These are phyloP conservation scores for Akanthomyces lecanii DNA, from an alignment of 2,329 filamentous ascomycete species.

Conservation along the genomic window DNA sequence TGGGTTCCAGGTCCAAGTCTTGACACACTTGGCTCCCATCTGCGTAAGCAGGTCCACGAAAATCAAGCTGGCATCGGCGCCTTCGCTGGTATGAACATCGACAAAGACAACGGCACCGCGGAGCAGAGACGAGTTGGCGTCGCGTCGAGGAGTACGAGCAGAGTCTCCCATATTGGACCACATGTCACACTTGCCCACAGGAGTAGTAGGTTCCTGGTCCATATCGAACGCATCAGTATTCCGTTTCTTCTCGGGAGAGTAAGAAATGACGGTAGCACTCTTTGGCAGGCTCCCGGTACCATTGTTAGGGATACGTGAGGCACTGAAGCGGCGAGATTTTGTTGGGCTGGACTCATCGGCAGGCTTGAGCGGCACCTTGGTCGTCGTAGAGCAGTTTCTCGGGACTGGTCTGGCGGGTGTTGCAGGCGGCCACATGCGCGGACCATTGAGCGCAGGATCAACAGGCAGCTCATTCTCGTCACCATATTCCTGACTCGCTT, in stretches of 20 bases:
- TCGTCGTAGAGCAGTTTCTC: constrained; percentile 57
- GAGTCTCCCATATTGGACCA: constrained; percentile 56
- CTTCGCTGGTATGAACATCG: constrained; percentile 78
- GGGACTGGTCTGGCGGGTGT: constrained; percentile 54
- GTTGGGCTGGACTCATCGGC: constrained; percentile 52
- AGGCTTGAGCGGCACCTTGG: constrained; percentile 70
- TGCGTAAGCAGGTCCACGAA: constrained; percentile 74
- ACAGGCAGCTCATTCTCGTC: constrained; percentile 61
- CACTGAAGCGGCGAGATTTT: constrained; percentile 49
- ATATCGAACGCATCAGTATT: constrained; percentile 18
- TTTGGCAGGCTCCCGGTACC: constrained; percentile 39
- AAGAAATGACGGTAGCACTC: constrained; percentile 51
- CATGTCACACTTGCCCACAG: constrained; percentile 39
- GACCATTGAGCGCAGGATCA: constrained; percentile 41
- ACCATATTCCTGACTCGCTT: constrained; percentile 61
- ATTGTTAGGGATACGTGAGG: constrained; percentile 42
- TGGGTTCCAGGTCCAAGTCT: constrained; percentile 71
- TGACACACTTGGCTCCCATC: constrained; percentile 78
- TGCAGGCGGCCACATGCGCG: constrained; percentile 34
- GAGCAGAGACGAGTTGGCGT: constrained; percentile 52
- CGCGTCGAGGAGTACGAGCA: constrained; percentile 50
- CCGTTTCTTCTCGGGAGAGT: constrained; percentile 42
- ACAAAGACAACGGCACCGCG: constrained; percentile 74
- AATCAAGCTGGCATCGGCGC: constrained; percentile 73
- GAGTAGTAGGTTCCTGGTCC: constrained; percentile 26